These are phyloP conservation scores for Striga hermonthica DNA, from an alignment of 305 asterid genomes.

Conservation along the genomic window DNA sequence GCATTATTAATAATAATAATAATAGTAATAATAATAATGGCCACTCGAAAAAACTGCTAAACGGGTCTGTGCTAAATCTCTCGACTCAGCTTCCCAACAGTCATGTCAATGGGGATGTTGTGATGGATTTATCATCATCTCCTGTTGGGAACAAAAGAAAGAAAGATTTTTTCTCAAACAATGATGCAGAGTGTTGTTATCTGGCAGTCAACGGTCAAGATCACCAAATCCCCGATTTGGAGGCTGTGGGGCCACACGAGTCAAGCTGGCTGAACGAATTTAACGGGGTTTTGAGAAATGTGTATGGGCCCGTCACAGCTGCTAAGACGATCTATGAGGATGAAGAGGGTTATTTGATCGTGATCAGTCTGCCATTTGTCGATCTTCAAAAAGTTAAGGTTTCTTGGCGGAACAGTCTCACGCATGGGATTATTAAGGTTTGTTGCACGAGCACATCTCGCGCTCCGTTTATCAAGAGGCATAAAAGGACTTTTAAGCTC, in stretches of 20 bases:
- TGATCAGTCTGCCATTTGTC: slow-evolving; percentile 73
- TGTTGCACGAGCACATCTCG: slow-evolving; percentile 65
- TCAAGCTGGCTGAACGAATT: slow-evolving; percentile 70
- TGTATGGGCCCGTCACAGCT: slow-evolving; percentile 80
- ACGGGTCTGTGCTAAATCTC: slow-evolving; percentile 63
- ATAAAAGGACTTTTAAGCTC: slow-evolving; percentile 69
- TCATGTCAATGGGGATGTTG: slow-evolving; percentile 54
- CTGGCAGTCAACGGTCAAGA: slow-evolving; percentile 41
- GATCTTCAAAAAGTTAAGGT: slow-evolving; percentile 85
- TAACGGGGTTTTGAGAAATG: slow-evolving; percentile 66
- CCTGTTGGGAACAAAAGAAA: slow-evolving; percentile 60
- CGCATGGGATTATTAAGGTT: slow-evolving; percentile 73
- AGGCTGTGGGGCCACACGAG: slow-evolving; percentile 45
- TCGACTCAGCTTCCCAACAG: slow-evolving; percentile 35
- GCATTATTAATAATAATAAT: slow-evolving; percentile 15
- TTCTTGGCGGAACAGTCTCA: slow-evolving; percentile 75
- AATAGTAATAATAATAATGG: slow-evolving; percentile 1
- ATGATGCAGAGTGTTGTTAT: slow-evolving; percentile 49
- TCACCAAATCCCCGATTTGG: slow-evolving; percentile 47
- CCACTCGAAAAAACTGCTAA: slow-evolving; percentile 59
- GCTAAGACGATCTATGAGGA: slow-evolving; percentile 83
- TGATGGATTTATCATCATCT: slow-evolving; percentile 46
- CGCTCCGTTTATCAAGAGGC: slow-evolving; percentile 63
- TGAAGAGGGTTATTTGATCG: slow-evolving; percentile 59
- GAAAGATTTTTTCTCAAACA: slow-evolving; percentile 50